Percentiles rank a stretch among this genome's conserved stretches.
Evolutionary conservation across 2,329 filamentous ascomycete species (phyloP).

Genomic region (Metarhizium humberi): DNA sequence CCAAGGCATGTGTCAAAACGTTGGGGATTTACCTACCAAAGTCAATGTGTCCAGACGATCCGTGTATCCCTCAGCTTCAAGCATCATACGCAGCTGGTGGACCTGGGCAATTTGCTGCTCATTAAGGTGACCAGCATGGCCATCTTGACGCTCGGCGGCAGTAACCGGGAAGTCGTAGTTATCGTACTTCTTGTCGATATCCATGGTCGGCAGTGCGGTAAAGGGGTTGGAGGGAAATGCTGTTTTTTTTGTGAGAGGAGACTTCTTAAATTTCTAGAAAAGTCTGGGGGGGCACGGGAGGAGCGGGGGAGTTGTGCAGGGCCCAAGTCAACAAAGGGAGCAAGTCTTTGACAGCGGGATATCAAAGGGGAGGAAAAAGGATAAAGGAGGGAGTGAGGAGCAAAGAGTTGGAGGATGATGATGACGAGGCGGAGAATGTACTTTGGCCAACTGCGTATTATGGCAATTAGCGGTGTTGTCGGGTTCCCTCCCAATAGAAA

Average conservation of each 20-base stretch:
- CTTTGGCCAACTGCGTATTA: neutral
- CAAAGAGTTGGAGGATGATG: neutral
- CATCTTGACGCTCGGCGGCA: slow-evolving; percentile 58
- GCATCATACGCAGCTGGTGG: slow-evolving; percentile 70
- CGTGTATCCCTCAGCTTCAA: slow-evolving; percentile 75
- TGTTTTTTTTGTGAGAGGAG: neutral
- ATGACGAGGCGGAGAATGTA: neutral
- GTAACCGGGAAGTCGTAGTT: slow-evolving; percentile 86
- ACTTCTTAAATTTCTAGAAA: neutral
- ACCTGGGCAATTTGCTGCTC: slow-evolving; percentile 84
- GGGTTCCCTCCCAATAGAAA: neutral
- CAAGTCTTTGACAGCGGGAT: neutral
- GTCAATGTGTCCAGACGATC: slow-evolving; percentile 88
- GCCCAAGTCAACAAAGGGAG: neutral
- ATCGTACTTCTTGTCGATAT: slow-evolving; percentile 85
- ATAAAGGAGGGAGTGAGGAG: neutral
- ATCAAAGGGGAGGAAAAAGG: neutral
- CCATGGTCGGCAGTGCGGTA: slow-evolving; percentile 28
- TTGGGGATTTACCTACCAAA: slow-evolving; percentile 48
- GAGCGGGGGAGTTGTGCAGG: neutral
- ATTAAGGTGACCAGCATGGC: slow-evolving; percentile 83
- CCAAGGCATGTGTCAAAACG: too few species aligned
- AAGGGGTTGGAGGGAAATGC: neutral
- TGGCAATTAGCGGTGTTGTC: neutral
- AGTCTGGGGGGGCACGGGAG: neutral